Conservation (phyloP, 441 rosid species). For the Rhodomyrtus psidioides region DNA sequence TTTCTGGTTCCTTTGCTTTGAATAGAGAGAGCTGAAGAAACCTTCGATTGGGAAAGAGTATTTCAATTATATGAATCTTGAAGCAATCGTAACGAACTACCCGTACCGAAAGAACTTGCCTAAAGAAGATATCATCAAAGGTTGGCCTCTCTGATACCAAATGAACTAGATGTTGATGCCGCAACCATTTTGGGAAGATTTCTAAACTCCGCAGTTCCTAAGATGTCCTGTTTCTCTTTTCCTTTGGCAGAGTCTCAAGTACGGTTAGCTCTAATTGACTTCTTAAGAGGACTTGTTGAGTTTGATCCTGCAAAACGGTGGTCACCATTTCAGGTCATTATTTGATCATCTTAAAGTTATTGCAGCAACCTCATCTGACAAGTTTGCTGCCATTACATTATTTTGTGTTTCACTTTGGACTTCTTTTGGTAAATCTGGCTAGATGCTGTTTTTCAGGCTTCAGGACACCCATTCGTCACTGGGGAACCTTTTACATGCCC, state of each 20-base stretch:
- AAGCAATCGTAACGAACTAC: conserved; percentile 79
- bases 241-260: conserved; percentile 63
- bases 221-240: conserved; percentile 7
- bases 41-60: conserved; percentile 94
- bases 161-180: neutral
- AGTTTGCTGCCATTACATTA: neutral
- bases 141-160: conserved; percentile 28
- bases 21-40: conserved; percentile 84
- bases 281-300: conserved; percentile 96
- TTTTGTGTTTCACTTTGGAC: neutral
- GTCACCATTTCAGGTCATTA: conserved; percentile 96
- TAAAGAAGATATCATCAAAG: conserved; percentile 72
- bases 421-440: neutral
- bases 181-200: neutral
- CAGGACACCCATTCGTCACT: conserved; percentile 96
- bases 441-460: conserved; percentile 58
- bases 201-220: neutral
- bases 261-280: conserved; percentile 93
- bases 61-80: conserved; percentile 90
- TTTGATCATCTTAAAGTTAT: conserved; percentile 5
- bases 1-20: neutral
- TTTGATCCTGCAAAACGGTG: conserved; percentile 99
- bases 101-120: conserved; percentile 83
- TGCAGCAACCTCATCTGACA: neutral
- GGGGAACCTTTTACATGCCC: conserved; percentile 98